Evolutionary conservation across 2,329 filamentous ascomycete species (phyloP), one percentile per base, ranked within the genome.

Genomic region (Cladosporium sp.): DNA sequence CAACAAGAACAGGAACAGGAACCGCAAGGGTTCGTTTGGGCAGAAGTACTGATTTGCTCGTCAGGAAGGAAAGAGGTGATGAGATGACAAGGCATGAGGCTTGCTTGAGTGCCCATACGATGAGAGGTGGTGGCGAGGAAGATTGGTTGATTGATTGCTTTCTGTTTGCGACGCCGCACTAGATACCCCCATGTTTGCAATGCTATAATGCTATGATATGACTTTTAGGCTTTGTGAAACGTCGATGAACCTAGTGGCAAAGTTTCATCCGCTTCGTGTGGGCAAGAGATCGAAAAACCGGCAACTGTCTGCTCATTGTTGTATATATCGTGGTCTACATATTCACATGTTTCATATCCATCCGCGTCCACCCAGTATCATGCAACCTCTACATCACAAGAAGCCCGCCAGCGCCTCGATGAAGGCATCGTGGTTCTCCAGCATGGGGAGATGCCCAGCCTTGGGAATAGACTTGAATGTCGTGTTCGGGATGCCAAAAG

Each of bases 401-500:
- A 91, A 91, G 10, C 77, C 80, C 51, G 82, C 79, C 2, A 94
- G 81, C 55, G 86, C 86, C 32, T 84, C 80, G 75, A 89, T 89
- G 75, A 93, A 93, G 4, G 84, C 87, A 65, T 82, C 79, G 0
- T 91, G 88, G 70, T 87, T 85, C 79, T 96, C 92, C 58, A 88
- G 88, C 91, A 96, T 96, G 0, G 92, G 92, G 73, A 96, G 78
- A 80, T 96, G 92, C 0, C 92, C 92, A 0, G 92, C 88, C 10
- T 84, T 80, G 0, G 90, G 86, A 11, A 96, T 85, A 66, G 90
- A 78, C 75, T 84, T 87, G 70, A 93, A 83, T 66, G 86, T 83
- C 0, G 84, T 85, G 0, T 85, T 86, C 0, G 77, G 75, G 11
- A 80, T 76, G 0, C 89, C 88, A 51, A 92, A 76, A 21, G 80